A percentile compares a stretch with the other conserved stretches of the same genome.
phyloP scores from a whole-genome alignment of 1,139 yeast genomes.

The Blastobotrys petasosporus region DNA sequence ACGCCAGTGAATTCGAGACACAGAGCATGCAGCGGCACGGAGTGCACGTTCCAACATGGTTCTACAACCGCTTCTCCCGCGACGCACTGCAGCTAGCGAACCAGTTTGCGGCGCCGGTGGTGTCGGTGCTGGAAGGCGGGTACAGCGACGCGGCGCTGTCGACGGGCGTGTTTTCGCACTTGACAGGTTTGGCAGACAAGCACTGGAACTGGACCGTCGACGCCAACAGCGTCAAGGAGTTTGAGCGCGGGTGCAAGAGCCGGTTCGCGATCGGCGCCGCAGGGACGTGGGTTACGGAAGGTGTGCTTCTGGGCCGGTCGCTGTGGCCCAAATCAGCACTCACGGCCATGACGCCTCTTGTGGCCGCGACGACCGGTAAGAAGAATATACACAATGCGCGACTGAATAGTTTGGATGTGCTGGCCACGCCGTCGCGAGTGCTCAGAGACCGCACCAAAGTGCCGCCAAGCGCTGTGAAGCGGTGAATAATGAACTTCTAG shows the following conservation, averaged over 20 bases:
- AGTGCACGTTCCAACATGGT: slow-evolving; percentile 76
- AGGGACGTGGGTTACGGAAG: slow-evolving; percentile 62
- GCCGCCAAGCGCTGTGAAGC: not conserved
- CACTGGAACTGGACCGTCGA: slow-evolving; percentile 45
- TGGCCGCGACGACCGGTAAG: slow-evolving; percentile 6
- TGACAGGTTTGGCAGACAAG: slow-evolving; percentile 56
- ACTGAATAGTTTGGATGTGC: slow-evolving; percentile 5
- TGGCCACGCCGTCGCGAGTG: slow-evolving; percentile 25
- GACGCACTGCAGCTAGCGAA: slow-evolving; percentile 65
- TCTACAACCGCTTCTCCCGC: slow-evolving; percentile 65
- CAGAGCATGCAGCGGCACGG: slow-evolving; percentile 83
- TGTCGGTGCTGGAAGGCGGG: slow-evolving; percentile 80
- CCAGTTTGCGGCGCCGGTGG: slow-evolving; percentile 54
- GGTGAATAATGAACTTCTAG: not conserved
- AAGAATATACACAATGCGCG: not conserved
- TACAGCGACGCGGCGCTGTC: slow-evolving; percentile 78
- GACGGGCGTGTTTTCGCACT: slow-evolving; percentile 75
- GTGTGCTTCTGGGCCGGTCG: slow-evolving; percentile 58
- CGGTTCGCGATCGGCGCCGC: slow-evolving; percentile 31
- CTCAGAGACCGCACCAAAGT: slow-evolving; percentile 21
- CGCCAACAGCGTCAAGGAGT: slow-evolving; percentile 46
- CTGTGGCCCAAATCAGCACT: slow-evolving; percentile 50
- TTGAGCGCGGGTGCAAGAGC: slow-evolving; percentile 63
- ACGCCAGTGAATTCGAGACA: slow-evolving; percentile 80
- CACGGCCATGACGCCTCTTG: not conserved